phyloP scores from a whole-genome alignment of 768 basidiomycete species.

The Lactifluus subvellereus region DNA sequence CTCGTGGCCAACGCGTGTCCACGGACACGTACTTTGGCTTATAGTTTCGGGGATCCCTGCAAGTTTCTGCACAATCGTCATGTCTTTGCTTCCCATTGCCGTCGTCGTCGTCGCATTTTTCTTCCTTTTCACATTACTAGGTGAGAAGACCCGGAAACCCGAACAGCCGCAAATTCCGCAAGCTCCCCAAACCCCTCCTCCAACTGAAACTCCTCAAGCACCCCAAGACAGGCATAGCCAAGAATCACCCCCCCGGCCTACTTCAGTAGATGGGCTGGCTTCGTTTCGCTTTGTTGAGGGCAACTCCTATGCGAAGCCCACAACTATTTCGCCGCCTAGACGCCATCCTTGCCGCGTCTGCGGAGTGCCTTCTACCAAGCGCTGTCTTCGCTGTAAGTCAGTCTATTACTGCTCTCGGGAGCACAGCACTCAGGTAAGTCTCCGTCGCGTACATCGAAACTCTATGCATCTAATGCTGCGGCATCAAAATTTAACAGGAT shows the following conservation, averaged over 20 bases:
- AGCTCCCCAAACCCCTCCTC: background rate
- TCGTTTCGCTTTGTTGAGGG: conserved; percentile 6
- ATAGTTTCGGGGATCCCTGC: conserved; percentile 6
- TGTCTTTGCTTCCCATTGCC: conserved; percentile 19
- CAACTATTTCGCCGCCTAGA: conserved; percentile 2
- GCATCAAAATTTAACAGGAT: conserved; percentile 4
- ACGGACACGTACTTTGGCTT: background rate
- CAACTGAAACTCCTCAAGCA: background rate
- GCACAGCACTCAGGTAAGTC: conserved; percentile 11
- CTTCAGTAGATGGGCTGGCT: background rate
- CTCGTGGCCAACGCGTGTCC: conserved; percentile 16
- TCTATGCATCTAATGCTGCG: background rate
- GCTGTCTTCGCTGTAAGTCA: conserved; percentile 18
- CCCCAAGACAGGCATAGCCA: background rate
- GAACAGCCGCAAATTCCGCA: background rate
- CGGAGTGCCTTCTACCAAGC: conserved; percentile 14
- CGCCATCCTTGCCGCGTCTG: conserved; percentile 19
- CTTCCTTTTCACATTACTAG: conserved; percentile 13
- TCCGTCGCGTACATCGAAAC: no score
- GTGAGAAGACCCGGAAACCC: conserved; percentile 1
- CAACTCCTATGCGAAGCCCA: conserved; percentile 5
- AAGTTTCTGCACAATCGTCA: conserved; percentile 4
- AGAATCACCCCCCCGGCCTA: background rate
- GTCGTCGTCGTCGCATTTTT: conserved; percentile 14
- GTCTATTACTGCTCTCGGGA: conserved; percentile 19